Base-by-base conservation (phyloP, 2,329 filamentous ascomycete species). In the Colletotrichum sp. region DNA sequence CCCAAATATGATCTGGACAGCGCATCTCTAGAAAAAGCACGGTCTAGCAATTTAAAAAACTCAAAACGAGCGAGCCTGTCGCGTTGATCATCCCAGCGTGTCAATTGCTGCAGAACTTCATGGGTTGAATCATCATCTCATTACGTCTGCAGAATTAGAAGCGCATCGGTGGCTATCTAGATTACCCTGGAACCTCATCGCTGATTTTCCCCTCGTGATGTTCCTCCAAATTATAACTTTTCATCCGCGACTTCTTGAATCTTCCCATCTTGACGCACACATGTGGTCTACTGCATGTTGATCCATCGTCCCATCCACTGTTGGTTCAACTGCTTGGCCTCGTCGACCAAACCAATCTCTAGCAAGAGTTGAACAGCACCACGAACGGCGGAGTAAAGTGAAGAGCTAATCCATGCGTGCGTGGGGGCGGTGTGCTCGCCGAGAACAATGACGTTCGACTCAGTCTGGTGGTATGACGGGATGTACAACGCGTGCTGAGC, bases 381-480 rank as follows among this genome's bases (percentile, higher is more conserved):
- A 13, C 83, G 76, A 24, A 82, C 78, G 38, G 81, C 77, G 15
- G 81, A 83, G 18, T 84, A 78, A 26, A 83, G 66, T 2, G 80
- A 79, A n/a, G 80, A 82, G 67, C 80, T 81, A n/a, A 83, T 80
- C 82, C 83, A 84, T 3, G 82, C 82, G 71, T 84, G 83, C 1
- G 82, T 83, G 12, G 79, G 80, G 9, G 82, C 79, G 16, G 83
- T 84, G 66, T 84, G 83, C 68, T 84, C 83, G 3, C 83, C 83
- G n/a, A 84, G 79, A 43, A 84, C 83, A 28, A 84, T 82, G 2
- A 80, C 82, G 69, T 83, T 82, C 65, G 81, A 78, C 74, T 84
- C 83, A 10, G 80, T 84, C 28, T 79, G 76, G 74, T 82, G 81
- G 68, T 83, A 84, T 10, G 81, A 77, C 0, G 82, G 82, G 43